A percentile compares a stretch with the other conserved stretches of the same genome.
These are phyloP conservation scores for Schizothecium vesticola DNA, from an alignment of 495 filamentous ascomycete genomes.

Conservation along the genomic window DNA sequence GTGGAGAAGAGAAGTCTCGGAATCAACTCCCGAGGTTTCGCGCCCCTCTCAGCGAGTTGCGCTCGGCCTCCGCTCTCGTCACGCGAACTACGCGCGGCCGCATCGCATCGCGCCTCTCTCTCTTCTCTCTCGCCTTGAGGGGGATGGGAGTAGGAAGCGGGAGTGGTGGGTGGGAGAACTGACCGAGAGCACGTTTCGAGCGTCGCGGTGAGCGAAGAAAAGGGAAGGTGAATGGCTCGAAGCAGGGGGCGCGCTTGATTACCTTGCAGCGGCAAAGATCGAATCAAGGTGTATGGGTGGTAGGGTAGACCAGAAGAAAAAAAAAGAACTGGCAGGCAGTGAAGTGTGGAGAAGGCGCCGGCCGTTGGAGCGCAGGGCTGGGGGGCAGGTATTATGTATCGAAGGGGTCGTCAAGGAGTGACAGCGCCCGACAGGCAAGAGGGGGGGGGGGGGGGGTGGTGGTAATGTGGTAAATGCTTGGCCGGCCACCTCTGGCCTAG, in stretches of 20 bases:
- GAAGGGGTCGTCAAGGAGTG: constrained; percentile 20
- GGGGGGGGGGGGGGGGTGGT: neutral
- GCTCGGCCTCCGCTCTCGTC: neutral
- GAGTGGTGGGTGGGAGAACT: constrained; percentile 7
- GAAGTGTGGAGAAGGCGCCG: constrained; percentile 9
- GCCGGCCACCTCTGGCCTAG: constrained; percentile 14
- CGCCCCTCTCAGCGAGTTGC: constrained; percentile 19
- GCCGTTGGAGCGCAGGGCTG: constrained; percentile 1
- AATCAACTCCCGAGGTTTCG: constrained; percentile 41
- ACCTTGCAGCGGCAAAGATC: constrained; percentile 2
- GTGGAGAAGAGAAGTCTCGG: constrained; percentile 42
- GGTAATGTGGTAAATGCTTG: constrained; percentile 12
- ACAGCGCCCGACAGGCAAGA: constrained; percentile 25
- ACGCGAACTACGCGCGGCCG: neutral
- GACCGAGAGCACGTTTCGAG: constrained; percentile 5
- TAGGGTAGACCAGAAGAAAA: neutral
- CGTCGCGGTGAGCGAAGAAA: constrained; percentile 1
- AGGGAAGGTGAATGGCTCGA: constrained; percentile 3
- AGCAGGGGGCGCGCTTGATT: constrained; percentile 15
- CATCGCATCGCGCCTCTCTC: neutral
- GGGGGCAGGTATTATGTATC: constrained; percentile 20
- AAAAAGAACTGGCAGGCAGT: neutral
- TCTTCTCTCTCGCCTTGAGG: neutral
- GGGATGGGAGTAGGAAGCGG: neutral
- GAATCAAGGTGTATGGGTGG: constrained; percentile 3